Percentiles rank a stretch among this genome's conserved stretches.
These are phyloP conservation scores for Ramaria sp. DNA, from an alignment of 768 basidiomycete species.

Conservation along the genomic window DNA sequence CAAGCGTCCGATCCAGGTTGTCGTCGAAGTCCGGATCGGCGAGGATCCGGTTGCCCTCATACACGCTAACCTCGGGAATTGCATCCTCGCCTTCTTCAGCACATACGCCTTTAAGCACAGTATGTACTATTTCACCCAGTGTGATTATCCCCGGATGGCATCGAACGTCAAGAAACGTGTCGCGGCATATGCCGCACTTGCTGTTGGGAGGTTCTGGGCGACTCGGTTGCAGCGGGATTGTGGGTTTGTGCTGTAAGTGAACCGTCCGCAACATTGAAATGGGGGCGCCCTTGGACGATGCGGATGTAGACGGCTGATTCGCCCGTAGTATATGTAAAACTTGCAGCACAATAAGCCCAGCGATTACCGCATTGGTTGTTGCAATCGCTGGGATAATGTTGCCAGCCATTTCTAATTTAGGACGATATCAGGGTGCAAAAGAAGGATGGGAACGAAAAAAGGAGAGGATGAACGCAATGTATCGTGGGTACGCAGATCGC, in stretches of 20 bases:
- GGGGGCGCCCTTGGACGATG: constrained; percentile 1
- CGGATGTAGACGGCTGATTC: constrained; percentile 17
- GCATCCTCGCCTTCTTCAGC: constrained; percentile 20
- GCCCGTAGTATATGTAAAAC: constrained; percentile 69
- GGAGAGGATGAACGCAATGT: background rate
- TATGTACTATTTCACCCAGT: constrained; percentile 62
- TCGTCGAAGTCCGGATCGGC: constrained; percentile 94
- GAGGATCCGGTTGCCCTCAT: constrained; percentile 77
- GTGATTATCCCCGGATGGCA: constrained; percentile 65
- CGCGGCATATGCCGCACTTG: constrained; percentile 76
- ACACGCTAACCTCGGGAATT: constrained; percentile 62
- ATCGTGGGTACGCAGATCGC: background rate
- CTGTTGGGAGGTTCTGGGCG: constrained; percentile 60
- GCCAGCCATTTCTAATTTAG: constrained; percentile 82
- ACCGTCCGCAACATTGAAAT: constrained; percentile 52
- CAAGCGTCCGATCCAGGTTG: constrained; percentile 71
- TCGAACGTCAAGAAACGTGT: constrained; percentile 63
- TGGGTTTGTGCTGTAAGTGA: constrained; percentile 67
- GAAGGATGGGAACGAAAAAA: background rate
- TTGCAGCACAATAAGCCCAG: constrained; percentile 90
- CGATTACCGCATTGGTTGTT: constrained; percentile 95
- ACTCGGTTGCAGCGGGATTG: constrained; percentile 67
- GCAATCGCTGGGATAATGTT: constrained; percentile 99
- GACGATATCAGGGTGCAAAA: background rate
- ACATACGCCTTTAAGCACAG: constrained; percentile 37